Evolutionary conservation across 441 rosid species (phyloP).

Genomic region (Corymbia calophylla): DNA sequence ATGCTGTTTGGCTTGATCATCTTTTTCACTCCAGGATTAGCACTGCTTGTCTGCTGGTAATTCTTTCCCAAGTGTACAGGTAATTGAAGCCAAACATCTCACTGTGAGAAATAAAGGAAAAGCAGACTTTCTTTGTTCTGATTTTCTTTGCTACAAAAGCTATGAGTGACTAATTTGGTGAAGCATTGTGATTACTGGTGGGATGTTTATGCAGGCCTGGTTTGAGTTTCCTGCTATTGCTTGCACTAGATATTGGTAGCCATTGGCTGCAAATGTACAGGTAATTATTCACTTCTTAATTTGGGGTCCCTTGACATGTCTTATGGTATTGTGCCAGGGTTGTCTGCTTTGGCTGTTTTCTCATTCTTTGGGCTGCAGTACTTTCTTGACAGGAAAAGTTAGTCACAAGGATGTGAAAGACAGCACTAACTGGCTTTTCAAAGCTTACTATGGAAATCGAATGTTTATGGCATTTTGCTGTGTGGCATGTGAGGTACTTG

Average conservation of each 20-base stretch:
- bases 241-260: conserved; percentile 89
- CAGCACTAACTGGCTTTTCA: conserved; percentile 92
- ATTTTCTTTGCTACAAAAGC: not conserved
- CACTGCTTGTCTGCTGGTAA: conserved; percentile 90
- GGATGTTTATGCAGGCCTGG: conserved; percentile 61
- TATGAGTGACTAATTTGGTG: not conserved
- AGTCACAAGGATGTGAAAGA: conserved; percentile 97
- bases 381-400: conserved; percentile 78
- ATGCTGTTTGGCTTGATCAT: not conserved
- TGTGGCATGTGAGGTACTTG: conserved; percentile 84
- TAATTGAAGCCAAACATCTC: not conserved
- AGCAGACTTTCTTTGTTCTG: not conserved
- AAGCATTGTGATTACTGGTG: not conserved
- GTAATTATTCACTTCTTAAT: conserved; percentile 21
- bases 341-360: not conserved
- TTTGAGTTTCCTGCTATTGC: conserved; percentile 76
- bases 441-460: conserved; percentile 87
- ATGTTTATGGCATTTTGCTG: conserved; percentile 95
- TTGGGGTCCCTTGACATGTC: not conserved
- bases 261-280: conserved; percentile 99
- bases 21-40: conserved; percentile 56
- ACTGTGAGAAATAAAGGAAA: not conserved
- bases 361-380: conserved; percentile 40
- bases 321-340: not conserved
- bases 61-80: conserved; percentile 93